phyloP scores from a whole-genome alignment of 345 rosid species.

The Toxicodendron radicans region DNA sequence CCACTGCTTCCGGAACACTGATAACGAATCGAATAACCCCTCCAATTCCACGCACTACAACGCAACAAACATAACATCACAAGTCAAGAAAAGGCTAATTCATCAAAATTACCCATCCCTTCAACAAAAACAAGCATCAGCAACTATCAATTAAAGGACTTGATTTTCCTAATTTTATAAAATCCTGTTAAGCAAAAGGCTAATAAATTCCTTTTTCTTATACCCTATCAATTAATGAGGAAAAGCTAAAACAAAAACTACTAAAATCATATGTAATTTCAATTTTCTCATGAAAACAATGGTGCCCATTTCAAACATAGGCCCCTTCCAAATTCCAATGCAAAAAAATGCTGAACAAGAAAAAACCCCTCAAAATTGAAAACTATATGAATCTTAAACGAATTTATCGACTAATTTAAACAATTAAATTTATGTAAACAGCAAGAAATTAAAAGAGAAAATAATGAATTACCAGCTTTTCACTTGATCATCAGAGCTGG shows the following conservation, averaged over 20 bases:
- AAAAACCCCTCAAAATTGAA: too few species aligned
- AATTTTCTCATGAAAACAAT: neutral
- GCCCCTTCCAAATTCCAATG: neutral
- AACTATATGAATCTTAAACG: neutral
- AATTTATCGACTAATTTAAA: neutral
- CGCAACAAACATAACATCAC: constrained; percentile 4
- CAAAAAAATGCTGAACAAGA: neutral
- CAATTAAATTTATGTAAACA: neutral
- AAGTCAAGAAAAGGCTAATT: neutral
- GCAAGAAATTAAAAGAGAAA: neutral
- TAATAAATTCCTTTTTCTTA: too few species aligned
- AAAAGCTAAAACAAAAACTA: neutral
- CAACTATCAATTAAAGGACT: neutral
- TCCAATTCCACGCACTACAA: constrained; percentile 83
- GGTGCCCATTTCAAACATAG: neutral
- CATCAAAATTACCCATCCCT: neutral
- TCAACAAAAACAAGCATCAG: neutral
- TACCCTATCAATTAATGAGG: too few species aligned
- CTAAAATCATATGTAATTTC: neutral
- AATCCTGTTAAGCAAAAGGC: too few species aligned
- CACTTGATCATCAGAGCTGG: constrained; percentile 17
- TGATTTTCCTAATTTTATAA: too few species aligned
- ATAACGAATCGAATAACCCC: constrained; percentile 79
- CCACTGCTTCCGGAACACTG: constrained; percentile 71
- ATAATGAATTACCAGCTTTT: constrained; percentile 44